These are phyloP conservation scores for Stipa capillata DNA, from an alignment of 176 grass and related monocot genomes.

Conservation along the genomic window DNA sequence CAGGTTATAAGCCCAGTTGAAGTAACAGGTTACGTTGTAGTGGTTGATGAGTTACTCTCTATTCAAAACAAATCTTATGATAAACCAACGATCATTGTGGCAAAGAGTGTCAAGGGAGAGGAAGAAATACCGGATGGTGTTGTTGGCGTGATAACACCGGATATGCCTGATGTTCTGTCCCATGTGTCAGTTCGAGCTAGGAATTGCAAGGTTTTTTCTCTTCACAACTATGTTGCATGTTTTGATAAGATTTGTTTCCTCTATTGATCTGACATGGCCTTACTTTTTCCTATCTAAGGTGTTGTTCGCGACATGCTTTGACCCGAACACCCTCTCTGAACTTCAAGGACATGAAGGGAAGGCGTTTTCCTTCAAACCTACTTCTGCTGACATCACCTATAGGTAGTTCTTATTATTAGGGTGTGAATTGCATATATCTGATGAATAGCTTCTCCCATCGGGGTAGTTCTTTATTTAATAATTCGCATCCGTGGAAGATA, in stretches of 20 bases:
- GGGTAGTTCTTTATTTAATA: too few relatives aligned
- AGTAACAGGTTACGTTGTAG: conserved; percentile 77
- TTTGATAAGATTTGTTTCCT: conserved; percentile 4
- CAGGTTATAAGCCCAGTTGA: conserved; percentile 96
- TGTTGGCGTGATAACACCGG: conserved; percentile 86
- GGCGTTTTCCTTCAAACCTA: conserved; percentile 61
- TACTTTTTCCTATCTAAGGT: conserved; percentile 41
- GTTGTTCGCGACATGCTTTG: conserved; percentile 93
- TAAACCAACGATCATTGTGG: conserved; percentile 77
- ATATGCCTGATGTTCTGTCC: conserved; percentile 99
- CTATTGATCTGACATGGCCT: background rate
- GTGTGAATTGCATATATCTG: background rate
- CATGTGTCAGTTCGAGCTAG: conserved; percentile 98
- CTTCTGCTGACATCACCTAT: conserved; percentile 80
- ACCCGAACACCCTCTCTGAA: conserved; percentile 48
- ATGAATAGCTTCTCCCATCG: too few relatives aligned
- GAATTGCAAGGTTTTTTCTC: conserved; percentile 86
- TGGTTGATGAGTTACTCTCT: conserved; percentile 68
- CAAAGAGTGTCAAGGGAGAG: conserved; percentile 94
- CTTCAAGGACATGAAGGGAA: conserved; percentile 70
- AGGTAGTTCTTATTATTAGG: conserved; percentile 36
- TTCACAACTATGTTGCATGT: background rate
- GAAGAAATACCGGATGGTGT: conserved; percentile 95
- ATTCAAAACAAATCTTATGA: conserved; percentile 84
- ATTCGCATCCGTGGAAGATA: too few relatives aligned